Percentiles rank a stretch among this genome's conserved stretches.
These are phyloP conservation scores for Pseudocercospora crystallina DNA, from an alignment of 2,329 filamentous ascomycete genomes.

Conservation along the genomic window DNA sequence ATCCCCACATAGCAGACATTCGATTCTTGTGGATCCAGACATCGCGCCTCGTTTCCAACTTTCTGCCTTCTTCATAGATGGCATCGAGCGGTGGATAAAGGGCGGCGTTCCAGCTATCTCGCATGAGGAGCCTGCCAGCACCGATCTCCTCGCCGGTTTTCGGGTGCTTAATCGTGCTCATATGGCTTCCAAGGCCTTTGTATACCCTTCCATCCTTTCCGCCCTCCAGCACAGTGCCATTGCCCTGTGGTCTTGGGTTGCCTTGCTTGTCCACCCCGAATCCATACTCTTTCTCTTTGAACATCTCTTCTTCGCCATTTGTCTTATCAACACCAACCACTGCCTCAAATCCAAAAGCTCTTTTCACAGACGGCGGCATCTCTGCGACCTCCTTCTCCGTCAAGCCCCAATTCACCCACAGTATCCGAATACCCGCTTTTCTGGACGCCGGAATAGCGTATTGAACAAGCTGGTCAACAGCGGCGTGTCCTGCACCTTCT, in stretches of 20 bases:
- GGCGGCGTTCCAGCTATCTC: conserved; percentile 57
- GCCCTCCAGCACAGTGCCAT: conserved; percentile 18
- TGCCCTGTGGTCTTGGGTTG: conserved; percentile 10
- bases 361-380: conserved; percentile 52
- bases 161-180: conserved; percentile 31
- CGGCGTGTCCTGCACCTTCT: conserved; percentile 42
- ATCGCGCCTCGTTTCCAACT: conserved; percentile 40
- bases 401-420: conserved; percentile 61
- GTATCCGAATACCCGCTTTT: conserved; percentile 50
- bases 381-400: conserved; percentile 50
- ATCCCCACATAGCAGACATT: conserved; percentile 58
- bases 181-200: conserved; percentile 34
- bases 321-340: conserved; percentile 18
- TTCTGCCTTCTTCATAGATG: conserved; percentile 37
- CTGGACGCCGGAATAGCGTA: conserved; percentile 51
- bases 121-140: conserved; percentile 50
- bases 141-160: conserved; percentile 44
- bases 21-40: conserved; percentile 58
- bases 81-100: conserved; percentile 50
- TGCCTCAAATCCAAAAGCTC: conserved; percentile 49
- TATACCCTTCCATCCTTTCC: conserved; percentile 30
- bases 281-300: conserved; percentile 14
- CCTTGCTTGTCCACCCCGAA: conserved; percentile 30
- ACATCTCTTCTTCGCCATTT: conserved; percentile 14
- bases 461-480: conserved; percentile 44